These are phyloP conservation scores for Picea glauca DNA, from an alignment of 75 land plant genomes.

Conservation along the genomic window DNA sequence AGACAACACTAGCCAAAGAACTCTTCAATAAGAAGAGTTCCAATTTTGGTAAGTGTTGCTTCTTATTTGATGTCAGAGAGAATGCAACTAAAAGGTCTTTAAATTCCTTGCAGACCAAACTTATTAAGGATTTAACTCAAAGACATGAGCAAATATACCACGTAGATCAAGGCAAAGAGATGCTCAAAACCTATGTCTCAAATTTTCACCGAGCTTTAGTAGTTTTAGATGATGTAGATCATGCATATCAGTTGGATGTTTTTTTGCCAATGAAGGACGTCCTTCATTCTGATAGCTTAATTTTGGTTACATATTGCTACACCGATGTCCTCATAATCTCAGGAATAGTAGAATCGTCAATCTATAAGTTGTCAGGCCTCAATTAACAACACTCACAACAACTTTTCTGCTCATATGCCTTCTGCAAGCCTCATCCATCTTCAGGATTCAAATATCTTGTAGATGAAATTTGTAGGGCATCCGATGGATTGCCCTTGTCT, in stretches of 20 bases:
- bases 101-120: background rate
- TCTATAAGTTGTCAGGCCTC: background rate
- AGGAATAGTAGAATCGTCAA: background rate
- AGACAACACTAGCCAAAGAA: background rate
- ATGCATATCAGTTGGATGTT: background rate
- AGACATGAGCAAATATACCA: background rate
- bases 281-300: background rate
- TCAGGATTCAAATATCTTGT: background rate
- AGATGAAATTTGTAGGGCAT: background rate
- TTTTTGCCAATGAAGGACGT: background rate
- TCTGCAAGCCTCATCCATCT: background rate
- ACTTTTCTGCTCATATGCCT: background rate
- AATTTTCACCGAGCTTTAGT: background rate
- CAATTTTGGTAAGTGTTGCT: background rate
- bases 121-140: background rate
- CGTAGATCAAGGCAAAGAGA: background rate
- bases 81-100: background rate
- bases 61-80: background rate
- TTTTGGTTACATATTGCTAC: background rate
- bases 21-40: background rate
- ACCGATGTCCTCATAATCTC: background rate
- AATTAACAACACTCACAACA: background rate
- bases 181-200: background rate
- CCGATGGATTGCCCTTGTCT: background rate
- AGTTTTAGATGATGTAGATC: background rate